Evolutionary conservation across 2,329 filamentous ascomycete genomes (phyloP).

Genomic region (Penicillium paneum): DNA sequence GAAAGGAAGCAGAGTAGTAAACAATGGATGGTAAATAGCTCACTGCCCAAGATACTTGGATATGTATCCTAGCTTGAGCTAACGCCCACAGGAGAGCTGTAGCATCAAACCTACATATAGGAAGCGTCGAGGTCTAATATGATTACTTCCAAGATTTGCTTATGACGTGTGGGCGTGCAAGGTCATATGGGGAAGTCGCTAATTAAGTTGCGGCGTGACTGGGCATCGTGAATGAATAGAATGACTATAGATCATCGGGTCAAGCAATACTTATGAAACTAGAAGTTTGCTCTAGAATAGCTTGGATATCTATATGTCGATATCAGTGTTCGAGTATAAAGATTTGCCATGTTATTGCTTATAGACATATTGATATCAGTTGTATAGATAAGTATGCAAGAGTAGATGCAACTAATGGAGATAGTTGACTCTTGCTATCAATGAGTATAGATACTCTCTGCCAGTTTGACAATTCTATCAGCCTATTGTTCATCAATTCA

Average conservation of each 20-base stretch:
- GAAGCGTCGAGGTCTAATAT: neutral
- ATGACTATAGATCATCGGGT: neutral
- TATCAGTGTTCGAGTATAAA: neutral
- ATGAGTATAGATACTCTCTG: neutral
- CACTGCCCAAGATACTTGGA: neutral
- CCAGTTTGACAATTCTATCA: neutral
- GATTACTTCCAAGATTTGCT: neutral
- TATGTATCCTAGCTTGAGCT: neutral
- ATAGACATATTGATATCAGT: too few species aligned
- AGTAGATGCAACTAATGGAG: neutral
- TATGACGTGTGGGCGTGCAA: conserved; percentile 16
- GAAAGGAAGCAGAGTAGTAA: neutral
- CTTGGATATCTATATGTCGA: neutral
- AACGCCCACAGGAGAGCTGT: neutral
- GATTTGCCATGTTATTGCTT: neutral
- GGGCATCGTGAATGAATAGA: conserved; percentile 11
- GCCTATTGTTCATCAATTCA: neutral
- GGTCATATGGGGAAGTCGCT: conserved; percentile 18
- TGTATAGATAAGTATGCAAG: neutral
- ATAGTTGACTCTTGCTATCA: neutral
- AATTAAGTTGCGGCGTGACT: conserved; percentile 17
- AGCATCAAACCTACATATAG: neutral
- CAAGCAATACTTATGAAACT: neutral
- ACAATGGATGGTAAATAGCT: neutral
- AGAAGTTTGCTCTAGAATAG: neutral